phyloP scores from a whole-genome alignment of 306 rosid species.

The Cicer cuneatum region DNA sequence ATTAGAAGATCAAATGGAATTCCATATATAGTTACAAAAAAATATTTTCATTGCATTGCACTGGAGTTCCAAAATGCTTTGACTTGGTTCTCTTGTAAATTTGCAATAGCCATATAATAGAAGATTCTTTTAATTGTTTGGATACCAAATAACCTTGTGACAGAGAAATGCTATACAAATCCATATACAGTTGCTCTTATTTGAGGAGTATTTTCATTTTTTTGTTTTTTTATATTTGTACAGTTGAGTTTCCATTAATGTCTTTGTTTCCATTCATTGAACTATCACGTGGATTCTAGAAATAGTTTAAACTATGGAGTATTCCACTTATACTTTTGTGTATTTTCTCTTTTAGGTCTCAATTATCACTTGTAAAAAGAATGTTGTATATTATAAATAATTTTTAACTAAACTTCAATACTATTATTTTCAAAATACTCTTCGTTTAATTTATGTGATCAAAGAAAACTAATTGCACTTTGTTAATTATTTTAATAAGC shows the following conservation, averaged over 20 bases:
- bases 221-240: conserved; percentile 5
- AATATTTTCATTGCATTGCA: conserved; percentile 8
- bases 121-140: conserved; percentile 36
- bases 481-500: no score
- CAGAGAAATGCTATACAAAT: conserved; percentile 29
- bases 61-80: conserved; percentile 30
- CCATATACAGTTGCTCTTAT: conserved; percentile 30
- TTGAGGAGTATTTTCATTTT: conserved; percentile 32
- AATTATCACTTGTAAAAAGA: background rate
- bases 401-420: no score
- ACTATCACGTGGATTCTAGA: background rate
- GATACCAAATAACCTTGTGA: conserved; percentile 27
- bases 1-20: conserved; percentile 39
- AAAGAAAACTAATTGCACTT: no score
- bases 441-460: no score
- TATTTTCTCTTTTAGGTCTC: background rate
- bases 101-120: conserved; percentile 40
- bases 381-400: no score
- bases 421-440: no score
- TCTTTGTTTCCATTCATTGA: background rate
- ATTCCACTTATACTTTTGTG: background rate
- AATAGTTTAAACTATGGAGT: background rate
- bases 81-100: conserved; percentile 38
- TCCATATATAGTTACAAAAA: conserved; percentile 32
- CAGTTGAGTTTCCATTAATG: conserved; percentile 3